A percentile compares a stretch with the other conserved stretches of the same genome.
Evolutionary conservation across 2,329 filamentous ascomycete species (phyloP).

Genomic region (Paramyrothecium sp.): DNA sequence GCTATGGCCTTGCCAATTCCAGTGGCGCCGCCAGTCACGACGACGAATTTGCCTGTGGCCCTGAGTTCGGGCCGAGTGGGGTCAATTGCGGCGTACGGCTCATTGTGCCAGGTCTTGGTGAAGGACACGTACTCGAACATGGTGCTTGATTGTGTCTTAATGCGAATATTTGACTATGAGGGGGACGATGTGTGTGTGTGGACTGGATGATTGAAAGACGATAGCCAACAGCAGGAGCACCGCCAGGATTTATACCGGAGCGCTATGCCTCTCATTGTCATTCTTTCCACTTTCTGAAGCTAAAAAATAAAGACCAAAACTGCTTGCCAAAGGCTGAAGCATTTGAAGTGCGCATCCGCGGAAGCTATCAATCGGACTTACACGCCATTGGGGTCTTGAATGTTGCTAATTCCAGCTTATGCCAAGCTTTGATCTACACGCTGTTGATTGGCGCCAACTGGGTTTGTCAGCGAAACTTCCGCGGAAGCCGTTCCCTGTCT

Average conservation of each 20-base stretch:
- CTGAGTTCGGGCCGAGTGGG: constrained; percentile 28
- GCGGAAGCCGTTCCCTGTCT: not conserved
- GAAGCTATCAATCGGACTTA: not conserved
- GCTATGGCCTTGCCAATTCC: constrained; percentile 65
- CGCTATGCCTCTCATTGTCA: too few relatives aligned
- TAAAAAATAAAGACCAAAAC: not conserved
- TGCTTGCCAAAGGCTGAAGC: not conserved
- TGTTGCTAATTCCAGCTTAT: not conserved
- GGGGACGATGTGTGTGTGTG: not conserved
- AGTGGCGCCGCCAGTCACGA: constrained; percentile 63
- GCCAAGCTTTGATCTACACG: not conserved
- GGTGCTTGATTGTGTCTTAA: not conserved
- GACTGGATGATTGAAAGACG: not conserved
- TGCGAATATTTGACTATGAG: not conserved
- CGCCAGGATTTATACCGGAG: not conserved
- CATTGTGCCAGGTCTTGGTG: constrained; percentile 16
- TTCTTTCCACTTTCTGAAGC: not conserved
- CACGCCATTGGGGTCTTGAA: not conserved
- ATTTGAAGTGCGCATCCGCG: not conserved
- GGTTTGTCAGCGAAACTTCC: not conserved
- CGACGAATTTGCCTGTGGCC: constrained; percentile 40
- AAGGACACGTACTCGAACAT: constrained; percentile 4
- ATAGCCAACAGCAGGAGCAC: not conserved
- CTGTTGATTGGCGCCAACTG: not conserved
- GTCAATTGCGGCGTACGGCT: constrained; percentile 25